phyloP scores from a whole-genome alignment of 1,284 basidiomycete species.

The Ceratobasidium papillatum region DNA sequence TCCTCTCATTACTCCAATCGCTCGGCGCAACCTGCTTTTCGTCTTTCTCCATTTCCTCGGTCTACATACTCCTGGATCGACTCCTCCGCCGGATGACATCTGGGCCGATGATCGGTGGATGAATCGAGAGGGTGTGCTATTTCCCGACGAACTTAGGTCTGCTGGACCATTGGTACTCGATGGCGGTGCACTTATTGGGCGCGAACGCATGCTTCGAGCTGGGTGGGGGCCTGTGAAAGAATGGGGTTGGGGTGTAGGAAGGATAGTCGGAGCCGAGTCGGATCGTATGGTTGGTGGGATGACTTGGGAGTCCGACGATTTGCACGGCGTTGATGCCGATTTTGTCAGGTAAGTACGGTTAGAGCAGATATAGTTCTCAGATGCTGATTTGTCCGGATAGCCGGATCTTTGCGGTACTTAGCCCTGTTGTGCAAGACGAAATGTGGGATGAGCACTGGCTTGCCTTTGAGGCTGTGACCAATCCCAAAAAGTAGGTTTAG shows the following conservation, averaged over 20 bases:
- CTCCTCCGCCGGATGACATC: constrained; percentile 35
- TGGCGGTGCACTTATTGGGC: constrained; percentile 70
- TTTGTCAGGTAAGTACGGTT: constrained; percentile 55
- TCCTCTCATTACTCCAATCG: constrained; percentile 60
- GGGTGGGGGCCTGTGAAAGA: constrained; percentile 72
- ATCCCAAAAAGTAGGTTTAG: constrained; percentile 64
- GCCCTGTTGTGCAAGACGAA: constrained; percentile 53
- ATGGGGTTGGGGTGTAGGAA: constrained; percentile 67
- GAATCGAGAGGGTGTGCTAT: constrained; percentile 15
- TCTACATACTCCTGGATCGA: constrained; percentile 55
- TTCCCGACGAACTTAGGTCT: constrained; percentile 28
- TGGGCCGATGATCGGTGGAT: constrained; percentile 40
- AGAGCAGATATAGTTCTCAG: background rate
- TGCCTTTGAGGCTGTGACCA: constrained; percentile 72
- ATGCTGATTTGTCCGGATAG: constrained; percentile 45
- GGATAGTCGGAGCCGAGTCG: constrained; percentile 50
- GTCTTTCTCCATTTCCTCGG: constrained; percentile 80
- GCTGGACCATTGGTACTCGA: constrained; percentile 46
- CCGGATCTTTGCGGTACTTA: constrained; percentile 67
- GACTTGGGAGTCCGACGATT: constrained; percentile 63
- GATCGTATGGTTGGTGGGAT: constrained; percentile 50
- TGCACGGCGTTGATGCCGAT: constrained; percentile 58
- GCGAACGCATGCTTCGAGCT: constrained; percentile 65
- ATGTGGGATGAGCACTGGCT: constrained; percentile 71
- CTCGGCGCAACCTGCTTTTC: constrained; percentile 71